phyloP scores from a whole-genome alignment of 805 yeast species.

The Tetrapisispora fleetii region DNA sequence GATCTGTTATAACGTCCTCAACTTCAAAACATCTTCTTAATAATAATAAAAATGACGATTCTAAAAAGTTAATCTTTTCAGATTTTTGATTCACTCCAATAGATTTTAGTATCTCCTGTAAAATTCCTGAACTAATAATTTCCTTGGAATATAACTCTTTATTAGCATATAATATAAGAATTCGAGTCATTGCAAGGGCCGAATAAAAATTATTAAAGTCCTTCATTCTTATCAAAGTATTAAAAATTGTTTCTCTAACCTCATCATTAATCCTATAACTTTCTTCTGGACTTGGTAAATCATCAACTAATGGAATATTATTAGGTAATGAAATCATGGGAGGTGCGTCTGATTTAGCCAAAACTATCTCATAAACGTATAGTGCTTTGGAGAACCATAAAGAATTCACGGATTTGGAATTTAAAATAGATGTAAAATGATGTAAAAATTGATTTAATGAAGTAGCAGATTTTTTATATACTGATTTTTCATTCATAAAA shows the following conservation, averaged over 20 bases:
- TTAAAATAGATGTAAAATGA: slow-evolving; percentile 31
- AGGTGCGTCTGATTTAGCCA: slow-evolving; percentile 46
- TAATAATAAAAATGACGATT: slow-evolving; percentile 42
- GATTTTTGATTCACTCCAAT: slow-evolving; percentile 32
- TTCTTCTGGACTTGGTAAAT: slow-evolving; percentile 11
- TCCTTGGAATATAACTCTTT: slow-evolving; percentile 32
- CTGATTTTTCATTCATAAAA: slow-evolving; percentile 32
- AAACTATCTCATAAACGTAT: slow-evolving; percentile 42
- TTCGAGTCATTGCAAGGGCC: slow-evolving; percentile 45
- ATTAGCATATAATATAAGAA: slow-evolving; percentile 45
- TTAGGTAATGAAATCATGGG: slow-evolving; percentile 27
- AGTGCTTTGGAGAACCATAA: slow-evolving; percentile 55
- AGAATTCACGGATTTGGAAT: slow-evolving; percentile 31
- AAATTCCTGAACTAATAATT: slow-evolving; percentile 39
- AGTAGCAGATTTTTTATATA: slow-evolving; percentile 29
- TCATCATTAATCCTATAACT: slow-evolving; percentile 18
- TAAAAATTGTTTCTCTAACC: slow-evolving; percentile 32
- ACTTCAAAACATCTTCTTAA: slow-evolving; percentile 66
- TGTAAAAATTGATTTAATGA: slow-evolving; percentile 30
- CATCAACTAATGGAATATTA: slow-evolving; percentile 13
- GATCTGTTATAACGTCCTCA: slow-evolving; percentile 35
- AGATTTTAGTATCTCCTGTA: slow-evolving; percentile 39
- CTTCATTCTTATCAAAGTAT: slow-evolving; percentile 33
- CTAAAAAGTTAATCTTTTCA: slow-evolving; percentile 34
- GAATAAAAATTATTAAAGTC: slow-evolving; percentile 35